Evolutionary conservation across 306 rosid genomes (phyloP), one percentile per base, ranked within the genome.

Genomic region (Pterocarpus macrocarpus): DNA sequence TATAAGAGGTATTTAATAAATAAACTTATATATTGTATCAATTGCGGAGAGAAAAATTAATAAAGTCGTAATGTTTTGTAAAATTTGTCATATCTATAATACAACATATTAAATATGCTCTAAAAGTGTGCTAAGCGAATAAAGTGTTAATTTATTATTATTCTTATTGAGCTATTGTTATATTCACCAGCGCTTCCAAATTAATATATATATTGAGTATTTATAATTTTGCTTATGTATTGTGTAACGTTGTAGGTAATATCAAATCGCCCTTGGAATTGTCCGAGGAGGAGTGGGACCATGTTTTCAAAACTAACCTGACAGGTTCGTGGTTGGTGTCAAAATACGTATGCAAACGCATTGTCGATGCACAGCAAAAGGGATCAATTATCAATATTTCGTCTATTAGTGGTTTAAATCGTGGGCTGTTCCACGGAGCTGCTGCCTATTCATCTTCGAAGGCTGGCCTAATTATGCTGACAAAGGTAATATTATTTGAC

Each of bases 281-380:
- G 52, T 50, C 89, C 0, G 97, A 91, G 73, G 90, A 90, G 79
- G 97, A 94, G 80, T 94, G 98, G 98, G 62, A 87, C 66, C 36
- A 71, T 1, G 88, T 38, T 1, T 15, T 91, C 16, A 85, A 16
- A 67, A 94, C 94, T 7, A 94, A 94, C 87, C 8, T 94, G 33
- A 91, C 71, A 0, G 97, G 98, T 11, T 62, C 89, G n/a, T 94
- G 97, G 97, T 77, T 92, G 80, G 94, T 94, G 43, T 91, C 97
- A 44, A 92, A 90, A 32, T 84, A 75, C 56, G 90, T 90, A 13
- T 75, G 90, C 84, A 62, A 82, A 66, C 89, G 22, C 58, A 92
- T 94, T 94, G 64, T 87, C 38, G 90, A 87, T 49, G 73, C 91
- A 1, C 52, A 71, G 30, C 47, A 16, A 8, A 86, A 89, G 76